phyloP scores from a whole-genome alignment of 352 stramenopile genomes.

The Phytophthora sp. region DNA sequence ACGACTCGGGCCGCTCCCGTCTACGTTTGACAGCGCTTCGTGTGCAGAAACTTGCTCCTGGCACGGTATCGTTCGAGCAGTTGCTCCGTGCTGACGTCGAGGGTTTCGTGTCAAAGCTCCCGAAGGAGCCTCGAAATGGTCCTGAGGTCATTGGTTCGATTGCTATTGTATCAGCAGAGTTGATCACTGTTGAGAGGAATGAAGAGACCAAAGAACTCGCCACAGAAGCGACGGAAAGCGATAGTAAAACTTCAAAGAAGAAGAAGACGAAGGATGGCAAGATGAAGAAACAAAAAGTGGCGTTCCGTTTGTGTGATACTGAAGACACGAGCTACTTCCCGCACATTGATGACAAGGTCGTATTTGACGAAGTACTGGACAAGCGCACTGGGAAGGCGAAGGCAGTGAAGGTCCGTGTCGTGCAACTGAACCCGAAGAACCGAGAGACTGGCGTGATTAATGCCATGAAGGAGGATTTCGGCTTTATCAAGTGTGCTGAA shows the following conservation, averaged over 20 bases:
- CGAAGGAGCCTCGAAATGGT: conserved; percentile 70
- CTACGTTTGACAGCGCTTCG: conserved; percentile 66
- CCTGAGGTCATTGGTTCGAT: conserved; percentile 69
- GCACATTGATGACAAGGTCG: conserved; percentile 59
- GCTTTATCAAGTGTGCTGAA: conserved; percentile 84
- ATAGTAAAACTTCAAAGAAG: conserved; percentile 35
- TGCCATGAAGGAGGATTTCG: conserved; percentile 80
- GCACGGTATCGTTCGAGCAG: conserved; percentile 71
- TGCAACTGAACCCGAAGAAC: conserved; percentile 69
- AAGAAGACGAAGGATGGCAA: conserved; percentile 50
- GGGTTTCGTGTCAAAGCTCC: conserved; percentile 63
- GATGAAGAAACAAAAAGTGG: conserved; percentile 35
- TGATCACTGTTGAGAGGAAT: conserved; percentile 13
- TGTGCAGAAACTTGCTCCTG: conserved; percentile 64
- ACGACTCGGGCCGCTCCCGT: conserved; percentile 39
- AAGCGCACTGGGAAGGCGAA: conserved; percentile 66
- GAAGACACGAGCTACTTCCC: conserved; percentile 73
- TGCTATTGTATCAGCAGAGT: conserved; percentile 26
- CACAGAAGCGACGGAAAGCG: conserved; percentile 29
- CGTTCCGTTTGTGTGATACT: conserved; percentile 66
- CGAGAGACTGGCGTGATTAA: conserved; percentile 73
- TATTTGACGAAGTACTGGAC: conserved; percentile 77
- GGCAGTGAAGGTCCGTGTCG: conserved; percentile 65
- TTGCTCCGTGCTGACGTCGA: conserved; percentile 61
- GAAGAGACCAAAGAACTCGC: conserved; percentile 20